Percentiles rank a stretch among this genome's conserved stretches.
Conservation (phyloP, 352 stramenopile species). For the Pythium biforme region DNA sequence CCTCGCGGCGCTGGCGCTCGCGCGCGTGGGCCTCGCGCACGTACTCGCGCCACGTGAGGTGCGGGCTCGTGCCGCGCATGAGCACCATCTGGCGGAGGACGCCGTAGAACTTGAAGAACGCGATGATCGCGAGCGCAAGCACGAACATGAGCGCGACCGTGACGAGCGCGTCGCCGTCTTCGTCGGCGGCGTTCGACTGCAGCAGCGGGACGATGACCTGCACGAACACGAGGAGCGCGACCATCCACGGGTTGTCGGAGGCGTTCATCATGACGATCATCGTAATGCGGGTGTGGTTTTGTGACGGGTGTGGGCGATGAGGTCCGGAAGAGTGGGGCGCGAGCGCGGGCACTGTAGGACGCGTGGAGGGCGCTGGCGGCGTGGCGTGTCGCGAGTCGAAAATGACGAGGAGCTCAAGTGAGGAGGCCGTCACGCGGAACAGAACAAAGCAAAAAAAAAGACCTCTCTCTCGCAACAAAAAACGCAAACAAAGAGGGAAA, state of each 20-base stretch:
- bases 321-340: not conserved
- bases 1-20: constrained; percentile 35
- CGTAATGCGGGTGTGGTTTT: not conserved
- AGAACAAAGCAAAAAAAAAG: not conserved
- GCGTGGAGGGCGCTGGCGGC: not conserved
- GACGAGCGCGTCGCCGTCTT: constrained; percentile 43
- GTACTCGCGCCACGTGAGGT: constrained; percentile 58
- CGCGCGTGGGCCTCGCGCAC: constrained; percentile 55
- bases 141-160: constrained; percentile 56
- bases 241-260: constrained; percentile 80
- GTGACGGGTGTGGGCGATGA: not conserved
- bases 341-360: not conserved
- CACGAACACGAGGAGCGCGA: constrained; percentile 72
- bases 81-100: constrained; percentile 45
- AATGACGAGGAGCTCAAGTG: constrained; percentile 10
- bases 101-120: constrained; percentile 56
- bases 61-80: constrained; percentile 41
- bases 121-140: constrained; percentile 53
- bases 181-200: constrained; percentile 66
- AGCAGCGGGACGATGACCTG: constrained; percentile 75
- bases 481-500: not conserved
- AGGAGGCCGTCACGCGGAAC: constrained; percentile 10
- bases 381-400: not conserved
- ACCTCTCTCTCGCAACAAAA: not conserved
- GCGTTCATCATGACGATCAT: constrained; percentile 84